A percentile compares a stretch with the other conserved stretches of the same genome.
Conservation (phyloP, 306 rosid genomes). For the Nissolia schottii region DNA sequence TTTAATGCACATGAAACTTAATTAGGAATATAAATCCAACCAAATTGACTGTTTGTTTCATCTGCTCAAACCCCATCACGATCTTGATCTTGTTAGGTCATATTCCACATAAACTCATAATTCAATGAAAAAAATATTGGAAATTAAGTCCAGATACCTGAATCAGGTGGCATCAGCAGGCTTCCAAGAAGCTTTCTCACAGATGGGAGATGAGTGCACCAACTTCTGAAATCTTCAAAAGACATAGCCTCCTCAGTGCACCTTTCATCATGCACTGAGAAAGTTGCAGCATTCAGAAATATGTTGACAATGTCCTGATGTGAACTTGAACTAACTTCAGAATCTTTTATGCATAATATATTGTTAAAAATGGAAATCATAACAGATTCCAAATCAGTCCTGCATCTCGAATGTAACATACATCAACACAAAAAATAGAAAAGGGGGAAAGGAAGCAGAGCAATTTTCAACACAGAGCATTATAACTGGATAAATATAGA, state of each 20-base stretch:
- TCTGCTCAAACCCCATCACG: slow-evolving; percentile 5
- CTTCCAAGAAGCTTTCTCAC: slow-evolving; percentile 80
- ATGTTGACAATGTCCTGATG: slow-evolving; percentile 41
- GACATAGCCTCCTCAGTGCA: slow-evolving; percentile 49
- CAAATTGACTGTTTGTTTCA: neutral
- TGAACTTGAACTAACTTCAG: slow-evolving; percentile 49
- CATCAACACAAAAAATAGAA: slow-evolving; percentile 22
- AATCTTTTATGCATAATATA: slow-evolving; percentile 37
- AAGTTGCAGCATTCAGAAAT: slow-evolving; percentile 64
- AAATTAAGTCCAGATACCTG: slow-evolving; percentile 43
- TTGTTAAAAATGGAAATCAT: slow-evolving; percentile 43
- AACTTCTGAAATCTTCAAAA: slow-evolving; percentile 73
- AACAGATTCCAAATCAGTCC: slow-evolving; percentile 80
- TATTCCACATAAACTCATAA: neutral
- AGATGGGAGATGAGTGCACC: slow-evolving; percentile 72
- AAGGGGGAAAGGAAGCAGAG: neutral
- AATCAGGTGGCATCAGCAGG: slow-evolving; percentile 63
- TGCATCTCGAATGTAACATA: slow-evolving; percentile 40
- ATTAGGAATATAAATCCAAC: neutral
- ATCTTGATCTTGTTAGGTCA: neutral
- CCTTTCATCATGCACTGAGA: slow-evolving; percentile 44
- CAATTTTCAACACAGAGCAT: neutral
- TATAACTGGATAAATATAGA: neutral
- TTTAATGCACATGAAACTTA: neutral
- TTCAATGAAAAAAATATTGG: slow-evolving; percentile 4